These are phyloP conservation scores for Musa beccarii DNA, from an alignment of 176 grass and related monocot species.

Conservation along the genomic window DNA sequence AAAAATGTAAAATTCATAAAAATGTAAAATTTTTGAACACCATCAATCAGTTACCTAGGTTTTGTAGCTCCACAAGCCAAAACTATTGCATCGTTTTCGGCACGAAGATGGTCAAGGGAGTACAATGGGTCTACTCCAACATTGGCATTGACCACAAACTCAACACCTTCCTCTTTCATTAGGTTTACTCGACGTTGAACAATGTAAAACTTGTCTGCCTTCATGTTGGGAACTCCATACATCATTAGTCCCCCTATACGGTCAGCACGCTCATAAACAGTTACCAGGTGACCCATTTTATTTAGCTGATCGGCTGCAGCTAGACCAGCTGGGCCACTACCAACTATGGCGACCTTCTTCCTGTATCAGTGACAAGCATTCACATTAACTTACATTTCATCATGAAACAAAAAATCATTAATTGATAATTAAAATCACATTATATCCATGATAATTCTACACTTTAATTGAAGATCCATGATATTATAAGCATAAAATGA, in stretches of 20 bases:
- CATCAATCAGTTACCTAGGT: slow-evolving; percentile 44
- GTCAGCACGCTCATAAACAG: slow-evolving; percentile 89
- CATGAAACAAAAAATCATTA: neutral
- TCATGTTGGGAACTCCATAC: slow-evolving; percentile 99
- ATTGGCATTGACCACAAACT: slow-evolving; percentile 78
- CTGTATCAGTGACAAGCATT: slow-evolving; percentile 33
- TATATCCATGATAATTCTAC: neutral
- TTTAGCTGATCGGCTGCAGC: slow-evolving; percentile 95
- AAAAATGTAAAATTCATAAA: neutral
- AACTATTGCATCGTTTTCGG: slow-evolving; percentile 68
- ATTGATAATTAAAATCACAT: neutral
- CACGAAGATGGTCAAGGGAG: slow-evolving; percentile 53
- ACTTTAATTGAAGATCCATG: neutral
- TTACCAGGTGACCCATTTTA: slow-evolving; percentile 93
- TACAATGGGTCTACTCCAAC: slow-evolving; percentile 64
- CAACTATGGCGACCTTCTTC: slow-evolving; percentile 89
- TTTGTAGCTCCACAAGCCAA: slow-evolving; percentile 95
- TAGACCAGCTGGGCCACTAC: slow-evolving; percentile 86
- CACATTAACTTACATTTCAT: neutral
- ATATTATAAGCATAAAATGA: neutral
- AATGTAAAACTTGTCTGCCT: slow-evolving; percentile 70
- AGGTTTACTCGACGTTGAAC: slow-evolving; percentile 83
- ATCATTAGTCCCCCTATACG: slow-evolving; percentile 95
- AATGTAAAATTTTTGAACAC: neutral
- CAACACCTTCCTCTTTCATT: slow-evolving; percentile 80